phyloP scores from a whole-genome alignment of 345 rosid genomes.

The Arabis alpina region DNA sequence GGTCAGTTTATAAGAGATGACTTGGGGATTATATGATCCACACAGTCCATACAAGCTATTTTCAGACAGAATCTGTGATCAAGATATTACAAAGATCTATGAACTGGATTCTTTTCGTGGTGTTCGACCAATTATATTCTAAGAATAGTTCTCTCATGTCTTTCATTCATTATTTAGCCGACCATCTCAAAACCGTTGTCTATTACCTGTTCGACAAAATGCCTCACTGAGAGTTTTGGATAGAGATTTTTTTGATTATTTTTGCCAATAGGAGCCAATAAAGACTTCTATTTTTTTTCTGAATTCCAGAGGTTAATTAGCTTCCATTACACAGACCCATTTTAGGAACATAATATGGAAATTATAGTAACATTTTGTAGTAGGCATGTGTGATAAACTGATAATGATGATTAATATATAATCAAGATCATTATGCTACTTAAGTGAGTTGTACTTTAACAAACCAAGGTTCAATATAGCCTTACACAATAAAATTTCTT shows the following conservation, averaged over 20 bases:
- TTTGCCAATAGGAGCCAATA: no score
- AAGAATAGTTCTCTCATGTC: constrained; percentile 9
- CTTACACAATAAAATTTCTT: not conserved
- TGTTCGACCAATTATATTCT: not conserved
- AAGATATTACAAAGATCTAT: not conserved
- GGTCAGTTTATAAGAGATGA: not conserved
- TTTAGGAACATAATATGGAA: not conserved
- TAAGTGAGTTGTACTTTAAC: constrained; percentile 10
- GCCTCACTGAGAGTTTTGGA: no score
- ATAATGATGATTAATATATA: constrained; percentile 6
- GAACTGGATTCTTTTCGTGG: not conserved
- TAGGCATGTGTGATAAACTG: not conserved
- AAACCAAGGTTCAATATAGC: constrained; percentile 11
- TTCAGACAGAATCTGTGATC: not conserved
- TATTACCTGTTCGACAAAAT: no score
- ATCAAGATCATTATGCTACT: not conserved
- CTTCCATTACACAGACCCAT: no score
- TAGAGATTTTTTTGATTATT: no score
- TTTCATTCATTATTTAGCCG: constrained; percentile 14
- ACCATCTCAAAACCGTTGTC: not conserved
- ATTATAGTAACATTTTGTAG: not conserved
- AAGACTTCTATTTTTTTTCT: no score
- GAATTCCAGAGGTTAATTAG: no score
- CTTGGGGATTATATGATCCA: not conserved
- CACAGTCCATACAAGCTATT: not conserved